Conservation (phyloP, 2,329 filamentous ascomycete species). For the Beauveria asiatica region DNA sequence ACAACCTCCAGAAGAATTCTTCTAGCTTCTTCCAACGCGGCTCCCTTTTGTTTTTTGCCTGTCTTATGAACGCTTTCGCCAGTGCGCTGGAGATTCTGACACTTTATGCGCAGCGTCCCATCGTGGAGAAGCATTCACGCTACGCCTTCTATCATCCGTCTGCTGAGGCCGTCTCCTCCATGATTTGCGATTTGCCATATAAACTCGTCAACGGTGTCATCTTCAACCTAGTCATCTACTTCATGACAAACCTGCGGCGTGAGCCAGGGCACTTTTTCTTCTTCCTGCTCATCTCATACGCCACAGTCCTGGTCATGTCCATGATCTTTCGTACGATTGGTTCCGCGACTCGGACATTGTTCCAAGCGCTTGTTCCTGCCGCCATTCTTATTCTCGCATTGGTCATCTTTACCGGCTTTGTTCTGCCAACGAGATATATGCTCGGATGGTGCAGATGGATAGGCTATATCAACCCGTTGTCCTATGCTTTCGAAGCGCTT, state of each 20-base stretch:
- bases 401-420: conserved; percentile 64
- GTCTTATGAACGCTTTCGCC: conserved; percentile 77
- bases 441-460: conserved; percentile 76
- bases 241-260: conserved; percentile 73
- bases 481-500: conserved; percentile 71
- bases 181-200: conserved; percentile 79
- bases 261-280: conserved; percentile 75
- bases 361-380: conserved; percentile 53
- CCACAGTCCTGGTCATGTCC: conserved; percentile 68
- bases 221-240: conserved; percentile 79
- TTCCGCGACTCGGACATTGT: conserved; percentile 63
- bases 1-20: conserved; percentile 56
- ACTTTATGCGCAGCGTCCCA: conserved; percentile 79
- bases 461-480: conserved; percentile 70
- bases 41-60: conserved; percentile 77
- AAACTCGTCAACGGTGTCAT: conserved; percentile 58
- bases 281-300: conserved; percentile 69
- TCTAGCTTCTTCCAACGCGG: conserved; percentile 73
- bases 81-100: conserved; percentile 78
- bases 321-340: conserved; percentile 80
- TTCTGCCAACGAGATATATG: conserved; percentile 60
- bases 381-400: conserved; percentile 56
- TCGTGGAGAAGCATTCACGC: conserved; percentile 80
- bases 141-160: conserved; percentile 91
- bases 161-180: conserved; percentile 78